phyloP scores from a whole-genome alignment of 2,329 filamentous ascomycete species.

The Colletotrichum euphorbiae region DNA sequence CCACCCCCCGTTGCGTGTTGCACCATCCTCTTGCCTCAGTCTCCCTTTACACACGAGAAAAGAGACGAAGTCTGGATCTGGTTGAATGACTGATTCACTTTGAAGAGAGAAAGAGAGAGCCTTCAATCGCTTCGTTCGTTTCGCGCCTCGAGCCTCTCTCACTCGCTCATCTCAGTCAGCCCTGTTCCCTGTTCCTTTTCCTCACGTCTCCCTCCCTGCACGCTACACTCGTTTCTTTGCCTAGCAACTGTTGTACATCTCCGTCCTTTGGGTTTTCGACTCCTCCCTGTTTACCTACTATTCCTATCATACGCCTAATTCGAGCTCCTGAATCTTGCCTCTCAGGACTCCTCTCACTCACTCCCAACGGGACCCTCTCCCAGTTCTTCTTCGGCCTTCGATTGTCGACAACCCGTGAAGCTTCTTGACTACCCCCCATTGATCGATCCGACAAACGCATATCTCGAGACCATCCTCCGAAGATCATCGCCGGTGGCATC shows the following conservation, averaged over 20 bases:
- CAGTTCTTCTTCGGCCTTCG: neutral
- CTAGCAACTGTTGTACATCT: constrained; percentile 27
- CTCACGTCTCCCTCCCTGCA: constrained; percentile 28
- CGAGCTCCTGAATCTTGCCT: neutral
- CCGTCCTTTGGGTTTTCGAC: constrained; percentile 31
- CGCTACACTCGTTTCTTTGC: constrained; percentile 37
- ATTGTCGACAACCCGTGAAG: neutral
- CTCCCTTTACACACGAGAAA: constrained; percentile 19
- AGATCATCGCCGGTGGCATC: constrained; percentile 24
- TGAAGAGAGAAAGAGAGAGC: constrained; percentile 7
- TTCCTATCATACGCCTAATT: constrained; percentile 29
- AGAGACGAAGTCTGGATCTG: constrained; percentile 6
- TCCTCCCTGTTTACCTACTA: constrained; percentile 1
- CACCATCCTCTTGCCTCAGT: constrained; percentile 7
- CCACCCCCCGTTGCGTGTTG: constrained; percentile 14
- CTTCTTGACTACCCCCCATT: constrained; percentile 5
- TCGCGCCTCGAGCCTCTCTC: constrained; percentile 26
- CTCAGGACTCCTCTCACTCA: neutral
- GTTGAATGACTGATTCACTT: neutral
- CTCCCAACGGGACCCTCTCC: neutral
- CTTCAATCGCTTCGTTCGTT: constrained; percentile 25
- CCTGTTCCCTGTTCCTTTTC: constrained; percentile 11
- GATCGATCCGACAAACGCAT: constrained; percentile 10
- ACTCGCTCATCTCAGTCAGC: constrained; percentile 23
- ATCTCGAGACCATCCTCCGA: constrained; percentile 11